Base-by-base conservation (phyloP, 1,284 basidiomycete genomes). In the Ustilago curta region DNA sequence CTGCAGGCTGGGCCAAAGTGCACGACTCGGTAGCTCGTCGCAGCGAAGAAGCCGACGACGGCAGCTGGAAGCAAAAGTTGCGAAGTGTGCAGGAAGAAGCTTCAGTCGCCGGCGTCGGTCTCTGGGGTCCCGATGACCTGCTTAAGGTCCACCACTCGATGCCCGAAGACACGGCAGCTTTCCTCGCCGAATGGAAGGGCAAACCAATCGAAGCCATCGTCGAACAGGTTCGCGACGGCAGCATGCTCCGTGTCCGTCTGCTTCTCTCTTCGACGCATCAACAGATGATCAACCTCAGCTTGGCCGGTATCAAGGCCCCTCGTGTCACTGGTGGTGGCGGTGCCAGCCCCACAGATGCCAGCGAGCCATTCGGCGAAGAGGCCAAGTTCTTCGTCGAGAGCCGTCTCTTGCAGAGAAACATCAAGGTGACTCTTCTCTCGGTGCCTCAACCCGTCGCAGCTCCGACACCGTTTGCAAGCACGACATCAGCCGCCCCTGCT, bases 351-450 rank as follows among this genome's bases (percentile, higher is more conserved):
- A 62, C 61, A 25, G 73, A 82, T 32, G 60, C 65, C 21, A 66
- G 65, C 57, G 80, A 82, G 60, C 60, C 79, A 0, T 82, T 82
- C 61, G 83, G 84, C 66, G 80, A 84, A 32, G 84, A 97, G 91
- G 93, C 95, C 53, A 94, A 92, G 87, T 95, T 92, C 87, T 99
- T 98, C 86, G 93, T 92, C 63, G 96, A 99, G 87, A 91, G 91
- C 9, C 91, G 96, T 59, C 89, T 99, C 29, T 89, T 99, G 37
- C 96, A 98, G 86, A 91, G 96, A 53, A 87, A 89, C 44, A 92
- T 99, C 74, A 92, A 91, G 70, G 92, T 97, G 21, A 89, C 92
- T 48, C 90, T 98, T 32, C 88, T 99, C 43, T 95, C 94, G 0
- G 88, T 97, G 6, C 95, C 95, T 2, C 77, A 77, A 44, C 75